Evolutionary conservation across 352 stramenopile genomes (phyloP), one percentile per base, ranked within the genome.

Genomic region (Globisporangium echinulatum): DNA sequence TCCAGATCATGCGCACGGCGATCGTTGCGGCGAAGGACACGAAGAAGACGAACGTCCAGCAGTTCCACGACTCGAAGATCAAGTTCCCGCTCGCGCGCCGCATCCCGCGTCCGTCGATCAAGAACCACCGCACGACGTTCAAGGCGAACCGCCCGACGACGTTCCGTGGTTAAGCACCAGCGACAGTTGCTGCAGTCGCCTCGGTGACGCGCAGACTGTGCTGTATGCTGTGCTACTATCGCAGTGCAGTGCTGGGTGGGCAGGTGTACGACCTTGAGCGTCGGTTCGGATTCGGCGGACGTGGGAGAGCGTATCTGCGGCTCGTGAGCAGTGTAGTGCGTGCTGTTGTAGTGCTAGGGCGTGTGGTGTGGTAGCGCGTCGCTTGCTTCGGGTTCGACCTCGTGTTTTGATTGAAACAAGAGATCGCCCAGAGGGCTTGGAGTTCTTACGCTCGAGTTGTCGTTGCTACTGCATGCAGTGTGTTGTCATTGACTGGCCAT

Each of bases 1-100:
- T 99, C 75, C 97, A 99, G 87, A 99, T 99, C 79, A 99, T 99
- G 85, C 88, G 96, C 71, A 99, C 97, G 48, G 91, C 86, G 38
- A 98, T 97, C 62, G 76, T 99, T 43, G 85, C 90, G 42, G 85
- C 90, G 62, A 97, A 97, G 80, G 94, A 99, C 77, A 92, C 97
- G 57, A 97, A 98, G 86, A 96, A 98, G 81, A 56, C 75, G 44
- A 97, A 97, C 79, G 90, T 97, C 62, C 90, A 98, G 80, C 97
- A 99, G 89, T 99, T 98, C 83, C 90, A 97, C 75, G 80, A 98
- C 76, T 81, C 70, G 58, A 92, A 97, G 56, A 97, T 99, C 75
- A 98, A 97, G 85, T 99, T 99, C 94, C 97, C 97, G 59, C 84
- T 99, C 64, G 89, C 96, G 50, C 97, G 99, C 87, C 95, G 96